A percentile compares a stretch with the other conserved stretches of the same genome.
Conservation (phyloP, 805 yeast species). For the Hanseniaspora singularis region DNA sequence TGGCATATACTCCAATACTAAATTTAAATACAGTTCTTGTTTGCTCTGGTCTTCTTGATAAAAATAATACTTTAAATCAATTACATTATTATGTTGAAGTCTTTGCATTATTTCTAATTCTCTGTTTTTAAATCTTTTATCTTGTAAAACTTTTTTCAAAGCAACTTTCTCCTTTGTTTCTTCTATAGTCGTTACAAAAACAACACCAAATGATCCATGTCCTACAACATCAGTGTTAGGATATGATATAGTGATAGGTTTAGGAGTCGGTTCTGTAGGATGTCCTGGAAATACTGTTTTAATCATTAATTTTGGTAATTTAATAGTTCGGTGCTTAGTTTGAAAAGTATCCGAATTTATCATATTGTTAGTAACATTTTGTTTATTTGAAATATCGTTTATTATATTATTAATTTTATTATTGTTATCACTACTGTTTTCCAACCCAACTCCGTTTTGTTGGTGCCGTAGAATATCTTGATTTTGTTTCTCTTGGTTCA, state of each 20-base stretch:
- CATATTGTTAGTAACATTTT: slow-evolving; percentile 10
- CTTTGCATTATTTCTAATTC: slow-evolving; percentile 92
- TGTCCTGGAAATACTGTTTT: slow-evolving; percentile 16
- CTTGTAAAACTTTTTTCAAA: slow-evolving; percentile 91
- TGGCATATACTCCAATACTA: slow-evolving; percentile 88
- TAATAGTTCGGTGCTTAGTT: slow-evolving; percentile 1
- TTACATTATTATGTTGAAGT: slow-evolving; percentile 75
- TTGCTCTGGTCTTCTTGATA: slow-evolving; percentile 54
- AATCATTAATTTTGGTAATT: slow-evolving; percentile 9
- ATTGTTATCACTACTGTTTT: neutral
- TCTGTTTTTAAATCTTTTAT: slow-evolving; percentile 83
- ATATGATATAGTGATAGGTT: slow-evolving; percentile 44
- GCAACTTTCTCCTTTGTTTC: slow-evolving; percentile 77
- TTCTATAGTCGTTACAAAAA: slow-evolving; percentile 70
- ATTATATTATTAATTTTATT: neutral
- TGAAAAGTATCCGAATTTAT: neutral
- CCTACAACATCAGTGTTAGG: slow-evolving; percentile 85
- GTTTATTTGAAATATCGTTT: neutral
- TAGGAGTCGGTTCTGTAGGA: slow-evolving; percentile 8
- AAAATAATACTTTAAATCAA: slow-evolving; percentile 75
- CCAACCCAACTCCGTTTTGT: slow-evolving; percentile 4
- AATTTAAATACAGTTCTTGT: slow-evolving; percentile 68
- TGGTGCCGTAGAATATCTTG: slow-evolving; percentile 8
- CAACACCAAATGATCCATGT: slow-evolving; percentile 98
- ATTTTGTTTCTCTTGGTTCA: neutral